Evolutionary conservation across 1,284 basidiomycete species (phyloP).

Genomic region (Cystobasidium slooffiae): DNA sequence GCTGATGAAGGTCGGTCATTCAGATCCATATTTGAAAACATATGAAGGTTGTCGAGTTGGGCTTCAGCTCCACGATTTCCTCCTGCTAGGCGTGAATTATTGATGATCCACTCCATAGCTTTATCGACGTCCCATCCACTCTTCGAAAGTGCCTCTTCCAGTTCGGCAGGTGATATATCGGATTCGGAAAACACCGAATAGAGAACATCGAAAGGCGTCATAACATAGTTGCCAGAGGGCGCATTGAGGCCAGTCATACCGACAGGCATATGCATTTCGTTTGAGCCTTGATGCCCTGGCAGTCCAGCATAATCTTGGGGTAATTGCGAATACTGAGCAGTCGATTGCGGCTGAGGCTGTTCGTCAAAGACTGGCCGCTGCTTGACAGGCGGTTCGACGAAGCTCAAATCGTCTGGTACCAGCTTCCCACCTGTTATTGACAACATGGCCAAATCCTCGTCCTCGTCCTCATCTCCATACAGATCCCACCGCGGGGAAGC

Average conservation of each 20-base stretch:
- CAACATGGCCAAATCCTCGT: slow-evolving; percentile 62
- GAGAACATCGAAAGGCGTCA: slow-evolving; percentile 96
- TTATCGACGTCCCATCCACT: slow-evolving; percentile 93
- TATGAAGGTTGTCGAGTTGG: slow-evolving; percentile 49
- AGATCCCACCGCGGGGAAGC: slow-evolving; percentile 26
- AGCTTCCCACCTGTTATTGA: slow-evolving; percentile 35
- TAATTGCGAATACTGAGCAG: slow-evolving; percentile 41
- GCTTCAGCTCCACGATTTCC: slow-evolving; percentile 56
- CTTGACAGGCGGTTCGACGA: slow-evolving; percentile 40
- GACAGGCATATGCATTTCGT: neutral
- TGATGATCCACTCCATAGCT: slow-evolving; percentile 89
- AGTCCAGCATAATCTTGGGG: neutral
- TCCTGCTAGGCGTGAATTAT: slow-evolving; percentile 58
- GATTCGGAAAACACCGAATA: slow-evolving; percentile 85
- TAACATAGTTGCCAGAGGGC: slow-evolving; percentile 56
- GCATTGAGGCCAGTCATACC: slow-evolving; percentile 28
- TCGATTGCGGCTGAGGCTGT: slow-evolving; percentile 33
- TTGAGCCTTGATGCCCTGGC: neutral
- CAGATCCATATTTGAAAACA: slow-evolving; percentile 20
- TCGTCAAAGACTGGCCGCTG: slow-evolving; percentile 42
- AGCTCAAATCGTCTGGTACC: slow-evolving; percentile 25
- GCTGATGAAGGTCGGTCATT: slow-evolving; percentile 19
- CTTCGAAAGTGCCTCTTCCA: slow-evolving; percentile 86
- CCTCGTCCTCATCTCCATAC: slow-evolving; percentile 68
- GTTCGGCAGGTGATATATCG: slow-evolving; percentile 80